Percentiles rank a stretch among this genome's conserved stretches.
phyloP scores from a whole-genome alignment of 2,329 filamentous ascomycete genomes.

The Colletotrichum agaves region DNA sequence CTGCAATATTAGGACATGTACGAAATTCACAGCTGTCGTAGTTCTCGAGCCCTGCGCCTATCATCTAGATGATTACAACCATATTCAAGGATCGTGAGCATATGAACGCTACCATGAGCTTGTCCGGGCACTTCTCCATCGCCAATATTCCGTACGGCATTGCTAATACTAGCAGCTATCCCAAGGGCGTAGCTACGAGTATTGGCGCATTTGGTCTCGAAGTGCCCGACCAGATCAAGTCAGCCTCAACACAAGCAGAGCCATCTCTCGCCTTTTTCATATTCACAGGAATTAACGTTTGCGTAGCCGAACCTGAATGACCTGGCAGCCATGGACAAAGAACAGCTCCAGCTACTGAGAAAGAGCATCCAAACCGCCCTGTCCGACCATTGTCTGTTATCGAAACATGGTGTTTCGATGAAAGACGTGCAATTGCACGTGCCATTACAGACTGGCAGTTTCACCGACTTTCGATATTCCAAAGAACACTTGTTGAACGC shows the following conservation, averaged over 20 bases:
- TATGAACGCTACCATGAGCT: conserved; percentile 3
- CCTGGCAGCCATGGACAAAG: conserved; percentile 58
- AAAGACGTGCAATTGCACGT: conserved; percentile 55
- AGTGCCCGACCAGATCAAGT: background rate
- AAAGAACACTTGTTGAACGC: conserved; percentile 64
- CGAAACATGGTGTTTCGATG: conserved; percentile 31
- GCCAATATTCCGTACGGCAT: conserved; percentile 66
- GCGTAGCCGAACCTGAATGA: conserved; percentile 55
- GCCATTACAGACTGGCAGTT: conserved; percentile 65
- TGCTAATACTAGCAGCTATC: conserved; percentile 53
- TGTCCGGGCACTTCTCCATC: conserved; percentile 62
- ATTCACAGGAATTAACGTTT: conserved; percentile 43
- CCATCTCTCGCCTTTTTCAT: conserved; percentile 26
- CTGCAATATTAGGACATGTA: background rate
- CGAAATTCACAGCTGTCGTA: background rate
- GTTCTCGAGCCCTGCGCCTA: background rate
- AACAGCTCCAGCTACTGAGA: conserved; percentile 51
- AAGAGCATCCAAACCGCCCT: conserved; percentile 51
- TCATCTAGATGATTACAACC: background rate
- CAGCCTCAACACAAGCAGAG: conserved; percentile 14
- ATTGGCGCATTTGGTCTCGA: conserved; percentile 53
- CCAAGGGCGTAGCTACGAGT: conserved; percentile 58
- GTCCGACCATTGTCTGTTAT: conserved; percentile 6
- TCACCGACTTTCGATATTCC: conserved; percentile 66
- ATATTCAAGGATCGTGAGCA: background rate